Percentiles rank a stretch among this genome's conserved stretches.
Conservation (phyloP, 768 basidiomycete species). For the Fistulinella prunicolor region DNA sequence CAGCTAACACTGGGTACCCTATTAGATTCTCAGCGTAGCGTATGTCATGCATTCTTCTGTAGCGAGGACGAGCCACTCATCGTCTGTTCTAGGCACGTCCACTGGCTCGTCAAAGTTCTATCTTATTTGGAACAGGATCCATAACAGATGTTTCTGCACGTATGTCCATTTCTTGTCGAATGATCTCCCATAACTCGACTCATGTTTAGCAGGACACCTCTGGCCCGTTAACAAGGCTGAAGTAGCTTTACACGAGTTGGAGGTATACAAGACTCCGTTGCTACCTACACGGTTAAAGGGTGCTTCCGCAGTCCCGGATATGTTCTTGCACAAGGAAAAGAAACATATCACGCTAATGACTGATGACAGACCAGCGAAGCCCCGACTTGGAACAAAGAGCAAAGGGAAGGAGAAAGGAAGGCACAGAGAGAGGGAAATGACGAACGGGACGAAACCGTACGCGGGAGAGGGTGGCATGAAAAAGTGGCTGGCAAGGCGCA, state of each 20-base stretch:
- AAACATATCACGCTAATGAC: conserved; percentile 56
- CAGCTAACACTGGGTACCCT: conserved; percentile 57
- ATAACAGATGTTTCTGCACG: conserved; percentile 33
- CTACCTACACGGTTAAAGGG: conserved; percentile 55
- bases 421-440: conserved; percentile 33
- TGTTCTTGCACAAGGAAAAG: conserved; percentile 55
- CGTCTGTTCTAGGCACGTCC: conserved; percentile 41
- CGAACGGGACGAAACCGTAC: conserved; percentile 69
- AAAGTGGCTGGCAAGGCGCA: conserved; percentile 64
- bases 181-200: conserved; percentile 16
- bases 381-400: conserved; percentile 44
- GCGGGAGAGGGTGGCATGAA: conserved; percentile 78
- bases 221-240: conserved; percentile 54
- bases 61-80: conserved; percentile 1
- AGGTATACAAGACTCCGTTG: conserved; percentile 77
- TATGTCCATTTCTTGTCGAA: conserved; percentile 19
- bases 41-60: conserved; percentile 33
- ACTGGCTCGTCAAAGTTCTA: conserved; percentile 49
- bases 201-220: conserved; percentile 20
- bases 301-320: conserved; percentile 49
- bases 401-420: conserved; percentile 38
- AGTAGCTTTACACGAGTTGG: conserved; percentile 65
- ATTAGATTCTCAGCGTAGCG: conserved; percentile 52
- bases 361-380: conserved; percentile 50
- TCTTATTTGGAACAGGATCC: conserved; percentile 44